These are phyloP conservation scores for Pseudocercospora fijiensis DNA, from an alignment of 2,329 filamentous ascomycete genomes.

Conservation along the genomic window DNA sequence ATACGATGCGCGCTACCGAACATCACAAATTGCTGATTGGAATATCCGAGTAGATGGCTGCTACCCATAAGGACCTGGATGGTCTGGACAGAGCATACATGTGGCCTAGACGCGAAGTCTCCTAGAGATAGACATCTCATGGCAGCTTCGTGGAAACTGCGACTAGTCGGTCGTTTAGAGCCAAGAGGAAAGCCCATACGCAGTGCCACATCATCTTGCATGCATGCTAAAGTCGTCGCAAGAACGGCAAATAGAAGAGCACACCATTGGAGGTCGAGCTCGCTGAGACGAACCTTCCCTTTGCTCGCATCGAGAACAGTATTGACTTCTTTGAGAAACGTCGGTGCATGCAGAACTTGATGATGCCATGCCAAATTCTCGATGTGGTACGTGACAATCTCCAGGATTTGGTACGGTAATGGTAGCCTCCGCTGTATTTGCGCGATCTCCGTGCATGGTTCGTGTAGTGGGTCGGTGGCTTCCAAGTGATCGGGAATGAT, in stretches of 20 bases:
- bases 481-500: neutral
- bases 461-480: neutral
- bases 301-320: constrained; percentile 2
- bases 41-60: constrained; percentile 10
- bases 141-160: constrained; percentile 11
- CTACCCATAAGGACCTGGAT: constrained; percentile 8
- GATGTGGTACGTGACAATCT: constrained; percentile 11
- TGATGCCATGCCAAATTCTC: constrained; percentile 8
- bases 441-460: neutral
- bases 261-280: constrained; percentile 14
- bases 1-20: constrained; percentile 9
- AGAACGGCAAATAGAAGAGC: constrained; percentile 15
- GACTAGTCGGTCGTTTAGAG: neutral
- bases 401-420: neutral
- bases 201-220: neutral
- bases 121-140: constrained; percentile 12
- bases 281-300: neutral
- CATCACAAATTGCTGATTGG: constrained; percentile 15
- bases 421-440: neutral
- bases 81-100: constrained; percentile 7
- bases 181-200: neutral
- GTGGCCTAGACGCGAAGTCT: constrained; percentile 12
- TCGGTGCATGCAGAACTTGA: constrained; percentile 7
- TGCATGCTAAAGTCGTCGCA: constrained; percentile 6
- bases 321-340: constrained; percentile 11